These are phyloP conservation scores for Hortaea werneckii DNA, from an alignment of 2,329 filamentous ascomycete species.

Conservation along the genomic window DNA sequence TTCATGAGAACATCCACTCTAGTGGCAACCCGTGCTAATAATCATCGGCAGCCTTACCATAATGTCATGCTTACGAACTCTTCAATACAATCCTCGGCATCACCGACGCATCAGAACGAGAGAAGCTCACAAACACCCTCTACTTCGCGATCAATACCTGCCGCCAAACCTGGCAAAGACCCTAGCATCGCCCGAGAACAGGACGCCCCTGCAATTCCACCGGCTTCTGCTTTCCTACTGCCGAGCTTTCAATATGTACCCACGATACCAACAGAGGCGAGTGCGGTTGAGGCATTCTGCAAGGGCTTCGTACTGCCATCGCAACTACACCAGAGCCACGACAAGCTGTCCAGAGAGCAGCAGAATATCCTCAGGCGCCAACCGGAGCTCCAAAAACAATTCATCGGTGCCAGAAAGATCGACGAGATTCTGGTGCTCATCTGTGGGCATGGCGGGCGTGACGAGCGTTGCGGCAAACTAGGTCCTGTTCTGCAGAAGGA, in stretches of 20 bases:
- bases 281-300: constrained; percentile 44
- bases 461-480: constrained; percentile 70
- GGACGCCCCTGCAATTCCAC: constrained; percentile 11
- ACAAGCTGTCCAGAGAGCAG: constrained; percentile 44
- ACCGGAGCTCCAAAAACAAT: constrained; percentile 34
- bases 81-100: constrained; percentile 53
- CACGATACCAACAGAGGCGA: constrained; percentile 55
- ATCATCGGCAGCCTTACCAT: constrained; percentile 60
- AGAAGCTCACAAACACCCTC: constrained; percentile 5
- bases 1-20: not conserved
- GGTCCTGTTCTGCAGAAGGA: constrained; percentile 62
- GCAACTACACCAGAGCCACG: constrained; percentile 52
- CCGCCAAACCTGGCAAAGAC: constrained; percentile 16
- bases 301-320: constrained; percentile 57
- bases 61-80: constrained; percentile 67
- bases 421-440: constrained; percentile 67
- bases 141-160: constrained; percentile 7
- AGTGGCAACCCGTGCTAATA: constrained; percentile 1
- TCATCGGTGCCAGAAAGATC: constrained; percentile 51
- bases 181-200: constrained; percentile 18
- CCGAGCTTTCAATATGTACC: constrained; percentile 76
- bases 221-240: constrained; percentile 62
- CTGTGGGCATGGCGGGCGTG: constrained; percentile 76
- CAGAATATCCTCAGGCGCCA: constrained; percentile 36
- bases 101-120: constrained; percentile 7